Evolutionary conservation across 78 protist species (phyloP).

Genomic region (Dictyostelium citrinum): DNA sequence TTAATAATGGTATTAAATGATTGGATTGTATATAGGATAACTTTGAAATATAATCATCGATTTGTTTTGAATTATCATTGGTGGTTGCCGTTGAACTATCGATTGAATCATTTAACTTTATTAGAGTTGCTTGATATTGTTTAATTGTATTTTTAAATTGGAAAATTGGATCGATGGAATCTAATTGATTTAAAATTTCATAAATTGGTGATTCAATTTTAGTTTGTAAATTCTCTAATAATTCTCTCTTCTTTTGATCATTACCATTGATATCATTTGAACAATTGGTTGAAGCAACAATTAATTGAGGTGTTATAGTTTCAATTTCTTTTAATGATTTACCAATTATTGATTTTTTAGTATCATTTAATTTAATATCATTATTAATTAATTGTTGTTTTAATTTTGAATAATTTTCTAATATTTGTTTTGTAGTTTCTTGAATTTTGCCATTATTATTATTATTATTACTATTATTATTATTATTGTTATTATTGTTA

Average conservation of each 20-base stretch:
- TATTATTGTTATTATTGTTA: background rate
- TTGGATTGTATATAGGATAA: background rate
- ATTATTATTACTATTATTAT: background rate
- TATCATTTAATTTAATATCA: background rate
- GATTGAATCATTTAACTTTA: constrained; percentile 14
- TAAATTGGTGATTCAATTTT: constrained; percentile 21
- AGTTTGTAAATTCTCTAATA: constrained; percentile 2
- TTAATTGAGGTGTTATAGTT: background rate
- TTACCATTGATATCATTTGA: background rate
- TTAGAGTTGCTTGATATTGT: constrained; percentile 2
- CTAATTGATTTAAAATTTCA: background rate
- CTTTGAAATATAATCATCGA: background rate
- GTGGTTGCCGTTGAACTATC: background rate
- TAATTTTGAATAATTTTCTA: background rate
- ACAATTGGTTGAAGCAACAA: constrained; percentile 25
- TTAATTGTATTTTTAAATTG: background rate
- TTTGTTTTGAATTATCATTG: background rate
- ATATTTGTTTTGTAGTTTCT: background rate
- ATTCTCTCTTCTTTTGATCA: constrained; percentile 20
- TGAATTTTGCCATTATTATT: background rate
- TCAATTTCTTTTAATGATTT: constrained; percentile 10
- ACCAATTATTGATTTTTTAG: background rate
- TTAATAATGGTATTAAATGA: background rate
- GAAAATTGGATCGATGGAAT: background rate
- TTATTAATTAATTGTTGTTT: constrained; percentile 19